Percentiles rank a stretch among this genome's conserved stretches.
phyloP scores from a whole-genome alignment of 73 alveolate species.

The Paramecium pentaurelia region DNA sequence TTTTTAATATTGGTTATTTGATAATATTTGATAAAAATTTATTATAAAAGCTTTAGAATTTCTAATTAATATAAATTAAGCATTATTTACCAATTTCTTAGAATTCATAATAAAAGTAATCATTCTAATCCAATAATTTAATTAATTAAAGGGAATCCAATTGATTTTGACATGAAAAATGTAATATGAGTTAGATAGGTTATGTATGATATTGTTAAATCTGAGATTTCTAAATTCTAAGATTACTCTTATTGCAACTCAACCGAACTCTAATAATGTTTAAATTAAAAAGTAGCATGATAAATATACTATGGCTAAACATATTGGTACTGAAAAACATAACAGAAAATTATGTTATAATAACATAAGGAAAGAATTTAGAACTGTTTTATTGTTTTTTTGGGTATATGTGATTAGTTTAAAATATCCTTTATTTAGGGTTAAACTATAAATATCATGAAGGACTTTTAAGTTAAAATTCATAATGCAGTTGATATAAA shows the following conservation, averaged over 20 bases:
- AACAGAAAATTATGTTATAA: conserved; percentile 70
- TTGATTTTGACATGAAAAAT: conserved; percentile 39
- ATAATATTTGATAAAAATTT: background rate
- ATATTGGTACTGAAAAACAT: conserved; percentile 25
- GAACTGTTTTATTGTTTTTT: conserved; percentile 71
- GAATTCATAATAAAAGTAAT: background rate
- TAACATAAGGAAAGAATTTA: conserved; percentile 78
- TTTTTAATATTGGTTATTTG: background rate
- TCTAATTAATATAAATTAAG: background rate
- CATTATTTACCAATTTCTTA: conserved; percentile 4
- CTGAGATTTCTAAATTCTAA: background rate
- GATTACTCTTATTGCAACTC: conserved; percentile 31
- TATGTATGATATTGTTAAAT: conserved; percentile 8
- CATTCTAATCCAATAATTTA: conserved; percentile 1
- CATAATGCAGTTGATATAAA: conserved; percentile 63
- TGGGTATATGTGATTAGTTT: conserved; percentile 78
- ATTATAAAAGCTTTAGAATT: conserved; percentile 60
- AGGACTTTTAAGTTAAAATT: conserved; percentile 70
- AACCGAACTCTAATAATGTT: background rate
- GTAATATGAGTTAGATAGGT: conserved; percentile 12
- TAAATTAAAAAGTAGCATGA: conserved; percentile 3
- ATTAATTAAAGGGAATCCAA: conserved; percentile 59
- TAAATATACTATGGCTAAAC: conserved; percentile 39
- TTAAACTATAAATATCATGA: conserved; percentile 86
- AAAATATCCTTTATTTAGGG: conserved; percentile 83